Conservation (phyloP, 2,329 filamentous ascomycete species). For the Arthroderma sp. region DNA sequence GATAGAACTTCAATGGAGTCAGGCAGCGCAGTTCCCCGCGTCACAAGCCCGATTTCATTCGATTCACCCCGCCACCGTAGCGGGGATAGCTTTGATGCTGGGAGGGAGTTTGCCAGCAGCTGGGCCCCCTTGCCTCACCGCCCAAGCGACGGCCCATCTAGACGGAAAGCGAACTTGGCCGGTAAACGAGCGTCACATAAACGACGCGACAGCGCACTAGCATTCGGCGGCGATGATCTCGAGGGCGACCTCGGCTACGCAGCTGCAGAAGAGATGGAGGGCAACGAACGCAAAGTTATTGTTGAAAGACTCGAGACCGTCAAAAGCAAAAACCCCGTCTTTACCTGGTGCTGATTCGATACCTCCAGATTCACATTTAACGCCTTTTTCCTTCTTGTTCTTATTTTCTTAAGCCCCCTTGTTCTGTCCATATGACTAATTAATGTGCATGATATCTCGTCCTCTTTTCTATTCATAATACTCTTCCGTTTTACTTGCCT, state of each 20-base stretch:
- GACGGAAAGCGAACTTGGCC: slow-evolving; percentile 10
- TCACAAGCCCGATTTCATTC: slow-evolving; percentile 23
- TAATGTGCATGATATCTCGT: background rate
- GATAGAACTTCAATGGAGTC: slow-evolving; percentile 26
- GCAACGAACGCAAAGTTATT: slow-evolving; percentile 83
- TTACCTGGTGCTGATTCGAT: slow-evolving; percentile 72
- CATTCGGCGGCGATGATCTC: slow-evolving; percentile 57
- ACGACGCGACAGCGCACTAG: slow-evolving; percentile 27
- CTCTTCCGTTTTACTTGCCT: background rate
- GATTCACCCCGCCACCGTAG: slow-evolving; percentile 19
- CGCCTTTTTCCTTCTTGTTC: slow-evolving; percentile 3
- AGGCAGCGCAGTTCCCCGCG: slow-evolving; percentile 16
- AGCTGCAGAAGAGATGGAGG: slow-evolving; percentile 86
- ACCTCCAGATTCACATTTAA: background rate
- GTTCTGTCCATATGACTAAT: background rate
- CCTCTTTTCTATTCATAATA: background rate
- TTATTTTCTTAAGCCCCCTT: slow-evolving; percentile 3
- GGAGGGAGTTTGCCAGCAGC: slow-evolving; percentile 23
- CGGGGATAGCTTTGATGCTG: slow-evolving; percentile 19
- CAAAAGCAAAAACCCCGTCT: slow-evolving; percentile 88
- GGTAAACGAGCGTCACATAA: slow-evolving; percentile 12
- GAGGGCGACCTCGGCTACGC: slow-evolving; percentile 92
- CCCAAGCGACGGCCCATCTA: slow-evolving; percentile 15
- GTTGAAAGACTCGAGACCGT: slow-evolving; percentile 92
- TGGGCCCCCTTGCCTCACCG: slow-evolving; percentile 26